These are phyloP conservation scores for Coffea humblotiana DNA, from an alignment of 305 asterid genomes.

Conservation along the genomic window DNA sequence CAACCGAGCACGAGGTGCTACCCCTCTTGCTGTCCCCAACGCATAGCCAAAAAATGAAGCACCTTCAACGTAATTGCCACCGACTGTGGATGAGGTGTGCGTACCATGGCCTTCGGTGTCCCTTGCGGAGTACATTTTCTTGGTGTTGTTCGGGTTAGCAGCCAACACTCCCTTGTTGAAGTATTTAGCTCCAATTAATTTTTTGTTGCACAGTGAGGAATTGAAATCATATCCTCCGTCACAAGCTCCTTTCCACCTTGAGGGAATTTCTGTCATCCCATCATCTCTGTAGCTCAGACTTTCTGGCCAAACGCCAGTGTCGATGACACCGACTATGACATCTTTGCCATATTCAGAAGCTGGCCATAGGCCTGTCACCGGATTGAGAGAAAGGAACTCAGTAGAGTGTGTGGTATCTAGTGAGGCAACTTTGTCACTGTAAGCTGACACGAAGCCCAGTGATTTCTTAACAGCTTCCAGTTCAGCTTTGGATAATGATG, in stretches of 20 bases:
- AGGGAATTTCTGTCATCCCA: constrained; percentile 43
- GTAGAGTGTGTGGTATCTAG: constrained; percentile 53
- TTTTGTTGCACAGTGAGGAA: constrained; percentile 48
- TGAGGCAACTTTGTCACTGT: constrained; percentile 35
- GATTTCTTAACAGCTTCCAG: constrained; percentile 35
- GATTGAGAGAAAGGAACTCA: constrained; percentile 49
- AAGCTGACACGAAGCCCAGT: constrained; percentile 56
- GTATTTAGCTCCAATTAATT: constrained; percentile 60
- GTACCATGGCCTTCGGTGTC: constrained; percentile 56
- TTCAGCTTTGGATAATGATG: constrained; percentile 44
- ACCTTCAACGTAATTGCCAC: constrained; percentile 40
- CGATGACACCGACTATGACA: constrained; percentile 50
- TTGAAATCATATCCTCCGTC: constrained; percentile 43
- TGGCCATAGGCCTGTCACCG: constrained; percentile 52
- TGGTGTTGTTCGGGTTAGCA: constrained; percentile 23
- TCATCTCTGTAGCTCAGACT: constrained; percentile 42
- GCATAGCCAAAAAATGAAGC: constrained; percentile 58
- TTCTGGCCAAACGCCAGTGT: constrained; percentile 55
- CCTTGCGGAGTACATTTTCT: constrained; percentile 51
- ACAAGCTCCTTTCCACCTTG: constrained; percentile 52
- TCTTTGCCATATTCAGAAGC: constrained; percentile 47
- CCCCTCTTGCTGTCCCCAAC: constrained; percentile 54
- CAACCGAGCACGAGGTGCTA: constrained; percentile 51
- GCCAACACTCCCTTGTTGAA: constrained; percentile 48
- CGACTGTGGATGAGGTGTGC: constrained; percentile 47